Percentiles rank a stretch among this genome's conserved stretches.
Conservation (phyloP, 805 yeast genomes). For the Yamadazyma insecticola region DNA sequence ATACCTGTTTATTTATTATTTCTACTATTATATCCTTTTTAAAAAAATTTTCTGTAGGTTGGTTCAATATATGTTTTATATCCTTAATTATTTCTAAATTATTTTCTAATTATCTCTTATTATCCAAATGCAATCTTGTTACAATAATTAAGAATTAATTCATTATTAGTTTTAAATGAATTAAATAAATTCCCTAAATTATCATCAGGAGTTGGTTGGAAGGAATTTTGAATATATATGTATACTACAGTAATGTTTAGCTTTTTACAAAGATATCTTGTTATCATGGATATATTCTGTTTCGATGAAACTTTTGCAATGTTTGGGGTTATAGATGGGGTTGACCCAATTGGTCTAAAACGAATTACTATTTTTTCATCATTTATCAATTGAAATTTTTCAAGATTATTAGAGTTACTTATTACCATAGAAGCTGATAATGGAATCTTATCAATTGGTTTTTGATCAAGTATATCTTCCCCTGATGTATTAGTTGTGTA, state of each 20-base stretch:
- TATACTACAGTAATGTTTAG: constrained; percentile 23
- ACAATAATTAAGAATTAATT: constrained; percentile 36
- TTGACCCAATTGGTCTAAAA: constrained; percentile 59
- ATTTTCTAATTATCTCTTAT: too few species aligned
- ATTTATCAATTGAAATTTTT: too few species aligned
- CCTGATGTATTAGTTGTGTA: too few species aligned
- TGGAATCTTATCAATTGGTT: constrained; percentile 12
- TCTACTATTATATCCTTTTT: too few species aligned
- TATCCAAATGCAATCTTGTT: constrained; percentile 37
- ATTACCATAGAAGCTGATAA: constrained; percentile 15
- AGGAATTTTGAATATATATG: constrained; percentile 36
- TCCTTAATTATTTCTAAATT: too few species aligned
- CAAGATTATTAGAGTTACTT: constrained; percentile 3
- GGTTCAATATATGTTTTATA: too few species aligned
- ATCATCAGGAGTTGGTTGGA: constrained; percentile 40
- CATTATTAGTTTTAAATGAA: constrained; percentile 27
- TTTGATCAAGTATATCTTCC: constrained; percentile 5
- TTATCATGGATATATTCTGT: constrained; percentile 44
- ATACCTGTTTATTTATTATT: too few species aligned
- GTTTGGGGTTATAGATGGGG: constrained; percentile 45
- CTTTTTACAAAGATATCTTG: constrained; percentile 40
- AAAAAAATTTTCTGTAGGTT: too few species aligned
- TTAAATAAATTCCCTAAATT: constrained; percentile 26
- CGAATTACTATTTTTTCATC: constrained; percentile 41
- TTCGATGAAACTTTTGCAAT: constrained; percentile 45